Conservation (phyloP, 371 early-diverging fungal species). For the Apophysomyces elegans region DNA sequence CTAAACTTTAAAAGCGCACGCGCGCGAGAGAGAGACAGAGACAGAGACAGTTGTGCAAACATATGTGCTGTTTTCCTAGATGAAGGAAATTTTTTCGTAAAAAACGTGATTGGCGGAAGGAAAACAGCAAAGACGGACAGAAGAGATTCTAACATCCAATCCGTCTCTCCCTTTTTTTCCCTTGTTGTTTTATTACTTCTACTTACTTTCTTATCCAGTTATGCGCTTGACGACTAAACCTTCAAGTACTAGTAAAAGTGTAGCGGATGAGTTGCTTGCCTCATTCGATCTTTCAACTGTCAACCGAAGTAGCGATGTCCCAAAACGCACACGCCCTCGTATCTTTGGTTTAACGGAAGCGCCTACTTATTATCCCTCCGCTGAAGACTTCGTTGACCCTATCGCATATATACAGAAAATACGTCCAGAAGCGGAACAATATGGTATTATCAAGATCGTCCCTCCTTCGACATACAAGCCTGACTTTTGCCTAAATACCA, state of each 20-base stretch:
- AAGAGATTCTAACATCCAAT: slow-evolving; percentile 12
- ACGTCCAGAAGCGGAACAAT: slow-evolving; percentile 75
- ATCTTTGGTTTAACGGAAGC: slow-evolving; percentile 75
- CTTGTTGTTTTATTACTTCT: slow-evolving; percentile 14
- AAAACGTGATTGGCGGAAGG: slow-evolving; percentile 15
- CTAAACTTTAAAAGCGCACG: no score
- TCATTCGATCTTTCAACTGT: slow-evolving; percentile 27
- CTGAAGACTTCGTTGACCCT: slow-evolving; percentile 86
- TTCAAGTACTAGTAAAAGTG: slow-evolving; percentile 8
- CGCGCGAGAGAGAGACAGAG: no score
- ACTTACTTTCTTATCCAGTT: slow-evolving; percentile 13
- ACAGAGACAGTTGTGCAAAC: neutral
- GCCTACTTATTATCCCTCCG: slow-evolving; percentile 84
- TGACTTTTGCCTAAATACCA: slow-evolving; percentile 82
- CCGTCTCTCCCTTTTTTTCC: slow-evolving; percentile 18
- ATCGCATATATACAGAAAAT: slow-evolving; percentile 85
- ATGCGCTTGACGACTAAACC: slow-evolving; percentile 24
- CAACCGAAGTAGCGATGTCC: slow-evolving; percentile 29
- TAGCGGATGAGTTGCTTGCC: slow-evolving; percentile 15
- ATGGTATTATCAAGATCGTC: slow-evolving; percentile 92
- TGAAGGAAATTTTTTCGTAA: slow-evolving; percentile 16
- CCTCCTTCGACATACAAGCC: slow-evolving; percentile 89
- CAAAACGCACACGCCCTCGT: slow-evolving; percentile 47
- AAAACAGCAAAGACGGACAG: slow-evolving; percentile 10
- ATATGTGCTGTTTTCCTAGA: neutral